These are phyloP conservation scores for Xylaria arbuscula DNA, from an alignment of 2,329 filamentous ascomycete species.

Conservation along the genomic window DNA sequence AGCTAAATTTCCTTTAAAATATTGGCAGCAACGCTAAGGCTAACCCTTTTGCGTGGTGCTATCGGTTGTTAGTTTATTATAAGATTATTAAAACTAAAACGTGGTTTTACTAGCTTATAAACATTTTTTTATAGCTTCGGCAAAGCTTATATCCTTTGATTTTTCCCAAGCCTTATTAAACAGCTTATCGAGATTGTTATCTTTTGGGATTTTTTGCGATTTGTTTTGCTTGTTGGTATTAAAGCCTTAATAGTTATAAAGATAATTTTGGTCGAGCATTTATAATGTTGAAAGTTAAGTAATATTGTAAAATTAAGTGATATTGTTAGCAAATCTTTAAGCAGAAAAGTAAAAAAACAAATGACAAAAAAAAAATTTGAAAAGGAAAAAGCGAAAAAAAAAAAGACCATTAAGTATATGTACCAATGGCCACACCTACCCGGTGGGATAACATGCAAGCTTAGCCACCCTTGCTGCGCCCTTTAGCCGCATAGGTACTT, in stretches of 20 bases:
- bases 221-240: slow-evolving; percentile 1
- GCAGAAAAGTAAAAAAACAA: not conserved
- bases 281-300: not conserved
- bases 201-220: not conserved
- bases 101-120: not conserved
- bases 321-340: slow-evolving; percentile 3
- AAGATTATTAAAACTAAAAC: not conserved
- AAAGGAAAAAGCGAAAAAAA: not conserved
- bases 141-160: not conserved
- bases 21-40: slow-evolving; percentile 1
- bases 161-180: not conserved
- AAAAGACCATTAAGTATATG: not conserved
- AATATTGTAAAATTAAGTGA: not conserved
- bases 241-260: not conserved
- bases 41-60: not conserved
- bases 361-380: not conserved
- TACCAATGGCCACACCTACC: no score
- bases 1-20: slow-evolving; percentile 6
- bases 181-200: not conserved
- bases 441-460: not conserved
- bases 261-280: not conserved
- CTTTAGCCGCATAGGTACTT: no score
- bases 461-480: not conserved
- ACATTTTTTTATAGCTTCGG: not conserved
- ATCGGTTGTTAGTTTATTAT: slow-evolving; percentile 2